Evolutionary conservation across 2,329 filamentous ascomycete genomes (phyloP).

Genomic region (Knoxdaviesia proteae): DNA sequence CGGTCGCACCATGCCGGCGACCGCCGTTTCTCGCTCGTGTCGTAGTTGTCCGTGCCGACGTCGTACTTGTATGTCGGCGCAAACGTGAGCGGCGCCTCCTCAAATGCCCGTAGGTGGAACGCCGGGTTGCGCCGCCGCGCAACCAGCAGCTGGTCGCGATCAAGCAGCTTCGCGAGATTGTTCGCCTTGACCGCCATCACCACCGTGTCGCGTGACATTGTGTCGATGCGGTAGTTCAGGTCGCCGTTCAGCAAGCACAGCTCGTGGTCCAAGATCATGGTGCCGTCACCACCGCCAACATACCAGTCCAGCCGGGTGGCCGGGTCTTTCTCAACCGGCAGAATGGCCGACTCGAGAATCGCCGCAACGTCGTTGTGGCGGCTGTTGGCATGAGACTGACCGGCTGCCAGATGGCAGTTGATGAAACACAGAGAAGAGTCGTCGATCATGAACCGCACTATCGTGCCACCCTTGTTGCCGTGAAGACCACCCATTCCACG

Average conservation of each 20-base stretch:
- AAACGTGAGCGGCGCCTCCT: conserved; percentile 79
- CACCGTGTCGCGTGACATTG: conserved; percentile 84
- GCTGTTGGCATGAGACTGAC: conserved; percentile 72
- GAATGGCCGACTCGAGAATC: conserved; percentile 60
- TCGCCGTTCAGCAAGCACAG: conserved; percentile 94
- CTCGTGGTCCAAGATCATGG: conserved; percentile 90
- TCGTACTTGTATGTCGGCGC: conserved; percentile 98
- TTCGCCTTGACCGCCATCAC: conserved; percentile 64
- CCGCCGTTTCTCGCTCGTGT: conserved; percentile 83
- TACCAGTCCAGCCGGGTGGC: conserved; percentile 55
- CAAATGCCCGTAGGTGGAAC: conserved; percentile 73
- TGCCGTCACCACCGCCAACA: conserved; percentile 80
- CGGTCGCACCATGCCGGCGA: conserved; percentile 95
- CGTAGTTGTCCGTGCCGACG: conserved; percentile 82
- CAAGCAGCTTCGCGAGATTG: conserved; percentile 69
- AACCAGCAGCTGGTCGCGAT: conserved; percentile 81
- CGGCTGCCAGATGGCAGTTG: conserved; percentile 92
- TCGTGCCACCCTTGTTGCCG: conserved; percentile 87
- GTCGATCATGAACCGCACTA: conserved; percentile 81
- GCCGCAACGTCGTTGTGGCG: conserved; percentile 83
- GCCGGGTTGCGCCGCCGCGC: conserved; percentile 75
- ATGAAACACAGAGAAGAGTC: conserved; percentile 90
- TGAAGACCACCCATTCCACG: conserved; percentile 88
- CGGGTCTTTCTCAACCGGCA: conserved; percentile 53
- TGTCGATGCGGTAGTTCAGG: conserved; percentile 94